Evolutionary conservation across 768 basidiomycete species (phyloP), one percentile per base, ranked within the genome.

Genomic region (Boletales sp.): DNA sequence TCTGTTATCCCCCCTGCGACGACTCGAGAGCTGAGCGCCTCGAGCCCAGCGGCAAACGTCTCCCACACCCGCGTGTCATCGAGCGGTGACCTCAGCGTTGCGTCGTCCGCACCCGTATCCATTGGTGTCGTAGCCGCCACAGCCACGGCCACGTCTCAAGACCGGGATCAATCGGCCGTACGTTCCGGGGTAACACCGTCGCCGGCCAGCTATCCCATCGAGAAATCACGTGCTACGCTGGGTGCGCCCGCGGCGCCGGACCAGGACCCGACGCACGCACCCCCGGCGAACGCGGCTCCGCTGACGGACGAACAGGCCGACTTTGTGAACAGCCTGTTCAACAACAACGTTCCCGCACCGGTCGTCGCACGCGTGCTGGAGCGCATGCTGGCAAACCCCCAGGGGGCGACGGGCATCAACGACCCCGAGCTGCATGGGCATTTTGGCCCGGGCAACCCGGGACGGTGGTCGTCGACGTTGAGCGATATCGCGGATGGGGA

Each of bases 391-490:
- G 55, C 54, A 10, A 55, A 53, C 8, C 51, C 62, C 8, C 55
- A 48, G 9, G 48, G 51, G 12, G 17, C 29, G 75, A 24, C 30
- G 5, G 50, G 50, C 7, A 10, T 31, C 6, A 45, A 57, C 15
- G 57, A 63, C 38, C 51, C 53, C 4, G 61, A 63, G 38, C 4
- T 54, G 40, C 51, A 24, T 4, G 35, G 21, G 5, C 48, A 45
- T 24, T n/a, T 55, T 15, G 44, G 43, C 12, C 7, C 32, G 10
- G 29, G 24, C 19, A 44, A 8, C 24, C 24, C 7, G 24, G 24
- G 24, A 4, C 11, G 24, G 9, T 47, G 56, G 82, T 55, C 76
- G 35, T 73, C 79, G 36, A 81, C 37, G 44, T 35, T 37, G 51
- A 82, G 55, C 69, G 69, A 45, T 52, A 56, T 60, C 66, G 71